These are phyloP conservation scores for Gastrolobium villosum DNA, from an alignment of 306 rosid species.

Conservation along the genomic window DNA sequence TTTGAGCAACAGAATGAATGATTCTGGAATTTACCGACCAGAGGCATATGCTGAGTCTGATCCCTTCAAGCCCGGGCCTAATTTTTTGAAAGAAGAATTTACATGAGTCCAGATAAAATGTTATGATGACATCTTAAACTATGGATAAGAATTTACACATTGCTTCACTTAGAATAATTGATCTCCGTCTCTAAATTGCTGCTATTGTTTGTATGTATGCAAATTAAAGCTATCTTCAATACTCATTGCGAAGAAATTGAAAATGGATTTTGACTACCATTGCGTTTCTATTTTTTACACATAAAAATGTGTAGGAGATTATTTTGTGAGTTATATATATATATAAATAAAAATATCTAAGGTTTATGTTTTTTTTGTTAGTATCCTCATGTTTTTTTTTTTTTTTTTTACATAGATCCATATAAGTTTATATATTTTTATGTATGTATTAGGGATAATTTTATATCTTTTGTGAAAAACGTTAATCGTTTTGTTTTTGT, in stretches of 20 bases:
- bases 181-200: slow-evolving; percentile 4
- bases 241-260: background rate
- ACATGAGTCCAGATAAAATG: slow-evolving; percentile 46
- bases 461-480: too few relatives aligned
- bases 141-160: background rate
- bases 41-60: slow-evolving; percentile 86
- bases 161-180: slow-evolving; percentile 14
- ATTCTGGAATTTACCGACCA: slow-evolving; percentile 76
- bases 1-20: slow-evolving; percentile 84
- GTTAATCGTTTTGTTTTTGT: too few relatives aligned
- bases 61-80: slow-evolving; percentile 83
- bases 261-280: background rate
- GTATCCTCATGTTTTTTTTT: too few relatives aligned
- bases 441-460: too few relatives aligned
- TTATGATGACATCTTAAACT: slow-evolving; percentile 30
- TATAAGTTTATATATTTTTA: too few relatives aligned
- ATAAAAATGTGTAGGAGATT: background rate
- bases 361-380: too few relatives aligned
- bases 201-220: slow-evolving; percentile 35
- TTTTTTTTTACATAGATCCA: too few relatives aligned
- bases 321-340: too few relatives aligned
- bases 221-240: slow-evolving; percentile 8
- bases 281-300: too few relatives aligned
- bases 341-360: too few relatives aligned
- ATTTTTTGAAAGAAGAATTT: slow-evolving; percentile 66